These are phyloP conservation scores for Suaeda aralocaspica DNA, from an alignment of 148 eudicot species.

Conservation along the genomic window DNA sequence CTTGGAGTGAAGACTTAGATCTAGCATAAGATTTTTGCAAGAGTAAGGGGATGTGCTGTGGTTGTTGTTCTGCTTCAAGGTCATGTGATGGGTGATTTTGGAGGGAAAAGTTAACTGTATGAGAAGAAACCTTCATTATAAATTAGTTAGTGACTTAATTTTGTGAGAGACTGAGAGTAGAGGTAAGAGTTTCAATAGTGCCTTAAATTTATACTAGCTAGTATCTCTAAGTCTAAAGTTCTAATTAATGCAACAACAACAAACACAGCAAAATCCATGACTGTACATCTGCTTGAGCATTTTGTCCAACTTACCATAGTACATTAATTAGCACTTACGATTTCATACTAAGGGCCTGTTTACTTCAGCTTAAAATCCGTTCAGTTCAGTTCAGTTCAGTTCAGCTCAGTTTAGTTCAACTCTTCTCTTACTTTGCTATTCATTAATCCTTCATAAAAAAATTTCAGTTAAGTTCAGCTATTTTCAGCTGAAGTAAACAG, in stretches of 20 bases:
- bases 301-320: too few relatives aligned
- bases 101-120: conserved; percentile 1
- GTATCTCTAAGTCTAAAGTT: background rate
- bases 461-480: too few relatives aligned
- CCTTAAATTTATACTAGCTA: background rate
- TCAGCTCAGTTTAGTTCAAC: too few relatives aligned
- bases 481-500: too few relatives aligned
- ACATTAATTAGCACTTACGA: too few relatives aligned
- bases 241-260: background rate
- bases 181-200: background rate
- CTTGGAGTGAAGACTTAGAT: conserved; percentile 12
- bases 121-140: background rate
- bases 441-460: too few relatives aligned
- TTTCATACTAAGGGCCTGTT: too few relatives aligned
- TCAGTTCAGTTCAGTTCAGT: too few relatives aligned
- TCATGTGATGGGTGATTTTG: conserved; percentile 6
- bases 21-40: conserved; percentile 12
- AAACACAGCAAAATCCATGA: background rate
- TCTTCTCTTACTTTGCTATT: too few relatives aligned
- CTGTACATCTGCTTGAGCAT: too few relatives aligned
- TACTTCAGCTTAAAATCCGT: too few relatives aligned
- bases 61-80: conserved; percentile 17
- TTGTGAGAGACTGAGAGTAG: background rate
- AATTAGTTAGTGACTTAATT: conserved; percentile 7
- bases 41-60: conserved; percentile 17